Evolutionary conservation across 2,329 filamentous ascomycete genomes (phyloP), one percentile per base, ranked within the genome.

Genomic region (Macroventuria anomochaeta): DNA sequence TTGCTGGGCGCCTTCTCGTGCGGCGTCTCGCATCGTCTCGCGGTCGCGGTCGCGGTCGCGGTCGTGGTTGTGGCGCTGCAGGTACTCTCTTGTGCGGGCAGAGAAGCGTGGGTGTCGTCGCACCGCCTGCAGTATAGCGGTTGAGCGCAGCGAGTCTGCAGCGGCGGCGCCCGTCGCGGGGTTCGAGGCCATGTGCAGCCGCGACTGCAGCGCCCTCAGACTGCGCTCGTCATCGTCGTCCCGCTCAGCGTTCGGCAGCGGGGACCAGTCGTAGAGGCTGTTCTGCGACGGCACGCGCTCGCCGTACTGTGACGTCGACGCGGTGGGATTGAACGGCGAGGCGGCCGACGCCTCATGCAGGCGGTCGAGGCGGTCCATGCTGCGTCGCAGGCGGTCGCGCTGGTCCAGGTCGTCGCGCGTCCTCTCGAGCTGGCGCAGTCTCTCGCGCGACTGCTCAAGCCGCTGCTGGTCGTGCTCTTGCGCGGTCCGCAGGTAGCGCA

Each of bases 181-280:
- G 40, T 77, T 72, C 42, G 77, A 65, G 54, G 78, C 28, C 32
- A 38, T 5, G 32, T 40, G 23, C 32, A 51, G 47, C 1, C 47
- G 32, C 20, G 47, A 18, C 7, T 42, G 47, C 32, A 51, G 40
- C 31, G 47, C 38, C n/a, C 39, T 18, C 25, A 51, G 18, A 18
- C 39, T 51, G 40, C 47, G 47, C 11, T 7, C 26, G 7, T 42
- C 39, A 18, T 31, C 39, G 38, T 41, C 38, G 38, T 20, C 39
- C 34, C 32, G 39, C 10, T 28, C 34, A 13, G 20, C 29, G 41
- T 29, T 40, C 77, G 77, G 41, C 36, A 53, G 43, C 8, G 83
- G 83, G 28, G 83, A 82, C 84, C 84, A 86, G 67, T 85, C 83
- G 70, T 86, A 86, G 36, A 86, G 72, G 47, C 76, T 80, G 62